Base-by-base conservation (phyloP, 108 stramenopile species). In the Nitzschia inconspicua region DNA sequence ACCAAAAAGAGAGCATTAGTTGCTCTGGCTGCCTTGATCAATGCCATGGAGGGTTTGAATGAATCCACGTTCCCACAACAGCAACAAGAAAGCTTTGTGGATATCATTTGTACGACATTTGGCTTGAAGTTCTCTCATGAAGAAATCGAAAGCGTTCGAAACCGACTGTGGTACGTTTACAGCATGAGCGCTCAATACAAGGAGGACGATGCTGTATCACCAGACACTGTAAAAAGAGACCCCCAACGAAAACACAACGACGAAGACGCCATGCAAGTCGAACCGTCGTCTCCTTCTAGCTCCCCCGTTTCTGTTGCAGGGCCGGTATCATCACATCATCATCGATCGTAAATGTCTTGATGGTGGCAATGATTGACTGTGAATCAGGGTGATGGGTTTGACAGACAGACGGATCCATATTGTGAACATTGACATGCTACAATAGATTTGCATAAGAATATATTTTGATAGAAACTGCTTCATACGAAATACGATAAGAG, bases 11-110 rank as follows among this genome's bases (percentile, higher is more conserved):
- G 64, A 27, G 60, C 67, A 13, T 34, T 76, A 23, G 36, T 89
- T 6, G 84, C 88, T 4, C 36, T 82, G 16, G 83, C 83, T 26
- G 64, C 75, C n/a, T 35, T 89, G 19, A 23, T 50, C 16, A 67
- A 67, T 34, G 66, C 66, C 9, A 67, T 67, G 44, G 66, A 67
- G 26, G 66, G 56, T 23, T 27, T 67, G 37, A 57, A 65, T 18
- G 37, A 29, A 23, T 4, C 28, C 9, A 16, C 44, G 14, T 10
- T 31, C 7, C 4, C 22, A 4, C 16, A 55, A 26, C 46, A 44
- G 11, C 46, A 58, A 16, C 47, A 60, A 44, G 0, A 36, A 1
- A 14, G 3, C 42, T 61, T 61, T 47, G 2, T 54, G 7, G 44
- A 53, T 11, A 3, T 18, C 9, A 19, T 70, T 18, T 10, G 37